Conservation (phyloP, 345 rosid species). For the Alliaria petiolata region DNA sequence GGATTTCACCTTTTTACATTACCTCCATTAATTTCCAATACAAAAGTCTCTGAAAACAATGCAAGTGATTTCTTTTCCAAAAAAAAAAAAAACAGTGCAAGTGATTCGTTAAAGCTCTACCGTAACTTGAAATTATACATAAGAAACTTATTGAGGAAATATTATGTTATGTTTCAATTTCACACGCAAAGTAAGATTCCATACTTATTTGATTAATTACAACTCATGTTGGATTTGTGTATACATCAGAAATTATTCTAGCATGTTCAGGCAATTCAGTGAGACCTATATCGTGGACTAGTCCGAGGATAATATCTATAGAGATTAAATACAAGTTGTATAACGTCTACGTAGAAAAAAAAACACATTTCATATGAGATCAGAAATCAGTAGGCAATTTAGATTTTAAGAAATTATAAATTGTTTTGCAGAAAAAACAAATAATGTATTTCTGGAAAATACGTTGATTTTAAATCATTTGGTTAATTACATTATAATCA, state of each 20-base stretch:
- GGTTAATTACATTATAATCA: neutral
- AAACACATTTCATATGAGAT: neutral
- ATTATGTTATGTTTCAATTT: too few species aligned
- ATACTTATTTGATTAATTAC: neutral
- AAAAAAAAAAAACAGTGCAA: too few species aligned
- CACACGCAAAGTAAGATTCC: slow-evolving; percentile 23
- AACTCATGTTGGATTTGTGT: neutral
- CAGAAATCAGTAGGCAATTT: neutral
- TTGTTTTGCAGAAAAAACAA: neutral
- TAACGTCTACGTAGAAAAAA: neutral
- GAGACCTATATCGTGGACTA: neutral
- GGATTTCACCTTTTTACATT: slow-evolving; percentile 6
- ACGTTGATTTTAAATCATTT: neutral
- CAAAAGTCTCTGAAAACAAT: slow-evolving; percentile 26
- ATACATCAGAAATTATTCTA: too few species aligned
- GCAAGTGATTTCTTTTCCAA: slow-evolving; percentile 1
- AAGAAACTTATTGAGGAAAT: slow-evolving; percentile 3
- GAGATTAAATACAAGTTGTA: neutral
- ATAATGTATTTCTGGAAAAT: neutral
- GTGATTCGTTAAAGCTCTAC: too few species aligned
- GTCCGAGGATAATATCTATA: slow-evolving; percentile 2
- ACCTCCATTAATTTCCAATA: slow-evolving; percentile 11
- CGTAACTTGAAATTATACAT: slow-evolving; percentile 9
- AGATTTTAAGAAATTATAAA: neutral
- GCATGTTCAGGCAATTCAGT: too few species aligned